Percentiles rank a stretch among this genome's conserved stretches.
These are phyloP conservation scores for Glonium stellatum DNA, from an alignment of 495 filamentous ascomycete species.

Conservation along the genomic window DNA sequence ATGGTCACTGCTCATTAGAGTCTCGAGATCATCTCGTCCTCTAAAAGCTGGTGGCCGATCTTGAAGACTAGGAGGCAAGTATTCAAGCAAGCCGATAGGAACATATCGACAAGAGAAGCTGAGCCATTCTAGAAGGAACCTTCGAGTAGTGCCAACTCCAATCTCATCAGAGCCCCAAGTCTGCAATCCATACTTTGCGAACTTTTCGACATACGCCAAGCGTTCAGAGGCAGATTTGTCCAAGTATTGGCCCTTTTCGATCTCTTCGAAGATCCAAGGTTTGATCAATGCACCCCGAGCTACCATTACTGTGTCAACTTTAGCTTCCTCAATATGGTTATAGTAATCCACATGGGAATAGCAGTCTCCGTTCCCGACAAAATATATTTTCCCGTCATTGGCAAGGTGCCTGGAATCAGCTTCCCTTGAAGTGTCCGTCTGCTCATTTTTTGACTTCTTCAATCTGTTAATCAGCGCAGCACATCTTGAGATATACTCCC, in stretches of 20 bases:
- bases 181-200: constrained; percentile 82
- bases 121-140: constrained; percentile 91
- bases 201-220: constrained; percentile 76
- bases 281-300: constrained; percentile 89
- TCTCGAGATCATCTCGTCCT: constrained; percentile 86
- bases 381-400: constrained; percentile 60
- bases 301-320: constrained; percentile 85
- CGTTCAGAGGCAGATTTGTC: constrained; percentile 90
- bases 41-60: constrained; percentile 78
- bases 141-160: constrained; percentile 76
- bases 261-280: constrained; percentile 97
- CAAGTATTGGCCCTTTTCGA: constrained; percentile 81
- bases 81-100: constrained; percentile 78
- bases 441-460: constrained; percentile 53
- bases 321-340: constrained; percentile 63
- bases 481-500: constrained; percentile 87
- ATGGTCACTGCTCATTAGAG: constrained; percentile 75
- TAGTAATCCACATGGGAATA: constrained; percentile 88
- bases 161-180: constrained; percentile 93
- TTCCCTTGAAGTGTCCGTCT: constrained; percentile 69
- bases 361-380: constrained; percentile 93
- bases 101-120: constrained; percentile 89
- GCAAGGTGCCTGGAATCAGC: constrained; percentile 61
- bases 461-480: constrained; percentile 74
- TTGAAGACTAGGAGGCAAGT: constrained; percentile 77